phyloP scores from a whole-genome alignment of 257 asterid genomes.

The Lithospermum erythrorhizon region DNA sequence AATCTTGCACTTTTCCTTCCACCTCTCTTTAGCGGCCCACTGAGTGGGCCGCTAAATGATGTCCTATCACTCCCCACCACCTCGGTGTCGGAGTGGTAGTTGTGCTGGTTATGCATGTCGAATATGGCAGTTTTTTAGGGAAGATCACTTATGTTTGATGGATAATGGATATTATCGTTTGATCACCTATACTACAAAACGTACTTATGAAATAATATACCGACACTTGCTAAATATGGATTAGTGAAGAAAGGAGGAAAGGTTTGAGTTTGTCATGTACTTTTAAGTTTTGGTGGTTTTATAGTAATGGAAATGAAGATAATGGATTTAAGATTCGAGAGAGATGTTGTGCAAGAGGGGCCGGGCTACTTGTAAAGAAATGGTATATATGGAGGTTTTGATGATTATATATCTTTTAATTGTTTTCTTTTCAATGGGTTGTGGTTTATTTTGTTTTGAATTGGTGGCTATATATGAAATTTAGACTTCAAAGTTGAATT shows the following conservation, averaged over 20 bases:
- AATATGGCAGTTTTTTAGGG: too few relatives aligned
- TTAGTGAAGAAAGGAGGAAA: neutral
- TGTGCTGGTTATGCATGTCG: constrained; percentile 17
- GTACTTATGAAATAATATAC: neutral
- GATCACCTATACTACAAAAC: too few relatives aligned
- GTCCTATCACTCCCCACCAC: constrained; percentile 27
- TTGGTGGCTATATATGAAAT: neutral
- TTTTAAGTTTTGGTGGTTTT: too few relatives aligned
- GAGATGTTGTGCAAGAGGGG: too few relatives aligned
- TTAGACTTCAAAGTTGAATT: neutral
- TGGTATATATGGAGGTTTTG: neutral
- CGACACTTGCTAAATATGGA: neutral
- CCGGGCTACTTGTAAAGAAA: neutral
- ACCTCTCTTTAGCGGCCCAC: constrained; percentile 64
- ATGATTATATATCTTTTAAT: too few relatives aligned
- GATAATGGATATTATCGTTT: too few relatives aligned
- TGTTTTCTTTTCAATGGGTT: neutral
- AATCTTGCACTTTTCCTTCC: constrained; percentile 65
- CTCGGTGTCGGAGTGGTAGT: constrained; percentile 60
- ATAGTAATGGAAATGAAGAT: too few relatives aligned
- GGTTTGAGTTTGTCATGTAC: neutral
- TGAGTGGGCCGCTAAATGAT: constrained; percentile 44
- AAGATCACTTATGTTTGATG: too few relatives aligned
- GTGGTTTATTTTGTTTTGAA: too few relatives aligned
- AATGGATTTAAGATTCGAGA: too few relatives aligned